phyloP scores from a whole-genome alignment of 306 rosid species.

The Ammopiptanthus mongolicus region DNA sequence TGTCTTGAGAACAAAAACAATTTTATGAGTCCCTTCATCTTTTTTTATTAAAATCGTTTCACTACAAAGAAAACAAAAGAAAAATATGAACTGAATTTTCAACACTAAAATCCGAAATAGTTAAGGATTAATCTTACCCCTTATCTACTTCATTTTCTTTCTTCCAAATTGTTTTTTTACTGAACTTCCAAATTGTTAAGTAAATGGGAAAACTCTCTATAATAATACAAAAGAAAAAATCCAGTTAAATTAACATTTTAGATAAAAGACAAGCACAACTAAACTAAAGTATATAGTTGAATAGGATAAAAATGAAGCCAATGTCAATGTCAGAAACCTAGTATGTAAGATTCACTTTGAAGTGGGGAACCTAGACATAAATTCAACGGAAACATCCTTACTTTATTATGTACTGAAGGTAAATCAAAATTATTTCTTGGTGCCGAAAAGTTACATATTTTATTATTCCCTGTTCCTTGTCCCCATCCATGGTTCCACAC shows the following conservation, averaged over 20 bases:
- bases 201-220: background rate
- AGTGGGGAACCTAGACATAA: background rate
- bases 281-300: no score
- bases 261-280: background rate
- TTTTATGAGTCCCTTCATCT: background rate
- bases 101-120: no score
- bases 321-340: conserved; percentile 12
- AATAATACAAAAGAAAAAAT: background rate
- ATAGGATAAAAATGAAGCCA: no score
- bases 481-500: no score
- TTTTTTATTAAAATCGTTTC: background rate
- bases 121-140: background rate
- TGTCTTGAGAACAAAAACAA: background rate
- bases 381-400: background rate
- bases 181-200: background rate
- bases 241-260: background rate
- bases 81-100: no score
- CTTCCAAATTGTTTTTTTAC: background rate
- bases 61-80: no score
- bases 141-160: background rate
- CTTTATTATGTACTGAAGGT: background rate
- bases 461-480: no score
- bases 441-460: no score
- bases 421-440: no score
- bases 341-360: background rate